These are phyloP conservation scores for Umbelopsis isabellina DNA, from an alignment of 192 early-diverging fungal genomes.

Conservation along the genomic window DNA sequence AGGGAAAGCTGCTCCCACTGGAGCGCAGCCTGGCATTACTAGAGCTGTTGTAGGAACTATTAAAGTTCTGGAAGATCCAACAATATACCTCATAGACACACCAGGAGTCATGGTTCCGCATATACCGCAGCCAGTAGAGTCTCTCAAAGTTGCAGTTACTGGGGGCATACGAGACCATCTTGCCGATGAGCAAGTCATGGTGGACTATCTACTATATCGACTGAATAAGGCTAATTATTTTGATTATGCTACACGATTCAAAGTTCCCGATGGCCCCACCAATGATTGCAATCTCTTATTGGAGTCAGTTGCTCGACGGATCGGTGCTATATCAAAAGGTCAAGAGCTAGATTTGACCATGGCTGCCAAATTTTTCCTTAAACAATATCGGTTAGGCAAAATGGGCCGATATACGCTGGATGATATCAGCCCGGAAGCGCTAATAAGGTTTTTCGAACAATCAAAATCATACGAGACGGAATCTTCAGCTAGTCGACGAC, in stretches of 20 bases:
- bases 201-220: slow-evolving; percentile 88
- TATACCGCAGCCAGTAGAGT: slow-evolving; percentile 76
- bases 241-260: slow-evolving; percentile 45
- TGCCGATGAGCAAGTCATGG: slow-evolving; percentile 79
- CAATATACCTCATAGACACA: slow-evolving; percentile 92
- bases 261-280: slow-evolving; percentile 51
- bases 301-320: slow-evolving; percentile 62
- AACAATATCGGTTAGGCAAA: slow-evolving; percentile 81
- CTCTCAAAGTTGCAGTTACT: slow-evolving; percentile 89
- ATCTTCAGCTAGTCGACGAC: slow-evolving; percentile 39
- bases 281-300: slow-evolving; percentile 74
- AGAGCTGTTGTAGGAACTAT: slow-evolving; percentile 66
- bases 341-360: slow-evolving; percentile 66
- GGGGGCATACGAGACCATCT: slow-evolving; percentile 87
- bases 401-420: slow-evolving; percentile 86
- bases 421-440: slow-evolving; percentile 57
- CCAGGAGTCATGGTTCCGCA: slow-evolving; percentile 93
- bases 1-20: slow-evolving; percentile 84
- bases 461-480: slow-evolving; percentile 23
- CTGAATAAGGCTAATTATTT: slow-evolving; percentile 67
- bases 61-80: slow-evolving; percentile 87
- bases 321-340: slow-evolving; percentile 68
- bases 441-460: slow-evolving; percentile 55
- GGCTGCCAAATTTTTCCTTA: slow-evolving; percentile 74
- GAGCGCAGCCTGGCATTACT: slow-evolving; percentile 88